A percentile compares a stretch with the other conserved stretches of the same genome.
phyloP scores from a whole-genome alignment of 1,284 basidiomycete genomes.

The Cryptococcus maquisensis region DNA sequence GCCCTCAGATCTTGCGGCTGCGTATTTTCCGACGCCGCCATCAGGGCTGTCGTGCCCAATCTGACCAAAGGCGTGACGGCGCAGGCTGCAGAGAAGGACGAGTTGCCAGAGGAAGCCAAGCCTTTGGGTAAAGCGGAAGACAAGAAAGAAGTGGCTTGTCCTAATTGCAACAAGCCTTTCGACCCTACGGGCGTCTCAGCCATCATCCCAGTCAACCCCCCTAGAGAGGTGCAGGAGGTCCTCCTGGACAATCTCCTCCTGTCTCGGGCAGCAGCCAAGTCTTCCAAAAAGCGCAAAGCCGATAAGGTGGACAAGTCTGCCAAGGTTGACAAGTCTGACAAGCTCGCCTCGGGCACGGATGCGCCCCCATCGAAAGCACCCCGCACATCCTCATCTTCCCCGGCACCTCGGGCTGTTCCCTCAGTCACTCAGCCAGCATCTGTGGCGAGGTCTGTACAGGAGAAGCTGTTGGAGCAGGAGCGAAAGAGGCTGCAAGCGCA shows the following conservation, averaged over 20 bases:
- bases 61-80: slow-evolving; percentile 24
- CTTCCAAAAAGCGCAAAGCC: slow-evolving; percentile 40
- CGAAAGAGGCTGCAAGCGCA: slow-evolving; percentile 41
- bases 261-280: slow-evolving; percentile 36
- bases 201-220: slow-evolving; percentile 43
- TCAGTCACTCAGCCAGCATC: slow-evolving; percentile 1
- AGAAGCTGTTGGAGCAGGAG: slow-evolving; percentile 47
- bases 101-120: slow-evolving; percentile 18
- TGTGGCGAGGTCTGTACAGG: slow-evolving; percentile 31
- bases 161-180: slow-evolving; percentile 45
- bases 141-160: slow-evolving; percentile 34
- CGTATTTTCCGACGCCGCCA: slow-evolving; percentile 49
- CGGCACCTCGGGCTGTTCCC: slow-evolving; percentile 2
- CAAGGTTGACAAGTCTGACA: neutral
- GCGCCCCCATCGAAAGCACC: slow-evolving; percentile 1
- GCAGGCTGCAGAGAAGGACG: slow-evolving; percentile 6
- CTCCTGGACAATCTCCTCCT: slow-evolving; percentile 38
- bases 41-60: slow-evolving; percentile 38
- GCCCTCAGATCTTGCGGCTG: slow-evolving; percentile 85
- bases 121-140: slow-evolving; percentile 8
- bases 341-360: neutral
- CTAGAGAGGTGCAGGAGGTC: slow-evolving; percentile 36
- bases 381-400: neutral
- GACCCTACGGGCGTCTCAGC: slow-evolving; percentile 24
- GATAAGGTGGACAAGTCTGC: slow-evolving; percentile 21